A percentile compares a stretch with the other conserved stretches of the same genome.
These are phyloP conservation scores for Lathyrus sativus DNA, from an alignment of 306 rosid genomes.

Conservation along the genomic window DNA sequence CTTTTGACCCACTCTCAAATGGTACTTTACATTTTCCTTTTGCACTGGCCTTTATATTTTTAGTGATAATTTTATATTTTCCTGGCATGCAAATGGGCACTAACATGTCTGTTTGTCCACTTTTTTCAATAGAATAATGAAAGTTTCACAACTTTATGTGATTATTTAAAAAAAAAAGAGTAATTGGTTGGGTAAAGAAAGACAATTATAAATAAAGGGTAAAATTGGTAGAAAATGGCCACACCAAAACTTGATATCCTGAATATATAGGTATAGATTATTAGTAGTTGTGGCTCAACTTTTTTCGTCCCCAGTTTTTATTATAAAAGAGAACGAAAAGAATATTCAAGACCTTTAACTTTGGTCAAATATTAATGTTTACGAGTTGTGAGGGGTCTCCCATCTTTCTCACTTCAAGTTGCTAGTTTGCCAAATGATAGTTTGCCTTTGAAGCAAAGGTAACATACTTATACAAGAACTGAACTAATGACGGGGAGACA, in stretches of 20 bases:
- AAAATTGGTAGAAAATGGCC: background rate
- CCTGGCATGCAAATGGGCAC: background rate
- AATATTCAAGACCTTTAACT: background rate
- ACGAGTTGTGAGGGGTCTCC: background rate
- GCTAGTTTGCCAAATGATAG: slow-evolving; percentile 19
- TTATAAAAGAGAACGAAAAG: slow-evolving; percentile 4
- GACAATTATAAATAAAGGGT: background rate
- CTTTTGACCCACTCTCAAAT: slow-evolving; percentile 93
- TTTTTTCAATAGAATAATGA: background rate
- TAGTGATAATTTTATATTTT: background rate
- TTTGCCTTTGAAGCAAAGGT: slow-evolving; percentile 25
- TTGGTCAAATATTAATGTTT: slow-evolving; percentile 35
- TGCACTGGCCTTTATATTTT: slow-evolving; percentile 29
- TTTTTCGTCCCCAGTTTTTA: slow-evolving; percentile 8
- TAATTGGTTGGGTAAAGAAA: background rate
- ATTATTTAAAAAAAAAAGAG: background rate
- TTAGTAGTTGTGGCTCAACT: slow-evolving; percentile 10
- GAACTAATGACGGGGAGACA: slow-evolving; percentile 15
- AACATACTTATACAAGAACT: slow-evolving; percentile 19
- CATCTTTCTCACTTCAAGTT: slow-evolving; percentile 10
- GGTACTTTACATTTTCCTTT: slow-evolving; percentile 65
- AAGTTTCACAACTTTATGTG: background rate
- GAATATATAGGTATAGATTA: background rate
- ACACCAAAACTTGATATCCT: background rate
- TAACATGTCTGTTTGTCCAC: background rate